phyloP scores from a whole-genome alignment of 441 rosid genomes.

The Geranium incanum region DNA sequence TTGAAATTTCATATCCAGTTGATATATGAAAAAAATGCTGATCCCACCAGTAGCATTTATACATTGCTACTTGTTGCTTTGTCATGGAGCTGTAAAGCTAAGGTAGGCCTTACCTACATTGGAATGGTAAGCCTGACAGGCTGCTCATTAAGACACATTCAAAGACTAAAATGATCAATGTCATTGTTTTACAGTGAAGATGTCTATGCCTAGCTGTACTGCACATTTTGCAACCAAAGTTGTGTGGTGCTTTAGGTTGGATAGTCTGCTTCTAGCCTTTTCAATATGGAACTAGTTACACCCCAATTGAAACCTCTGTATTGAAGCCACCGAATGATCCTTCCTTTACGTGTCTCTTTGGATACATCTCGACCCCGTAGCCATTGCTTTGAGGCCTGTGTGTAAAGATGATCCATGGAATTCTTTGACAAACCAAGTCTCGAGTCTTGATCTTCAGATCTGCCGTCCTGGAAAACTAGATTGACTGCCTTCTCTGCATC shows the following conservation, averaged over 20 bases:
- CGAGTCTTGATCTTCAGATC: conserved; percentile 37
- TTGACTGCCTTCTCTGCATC: conserved; percentile 63
- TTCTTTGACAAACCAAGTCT: conserved; percentile 52
- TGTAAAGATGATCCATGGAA: conserved; percentile 56
- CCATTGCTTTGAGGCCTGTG: conserved; percentile 81
- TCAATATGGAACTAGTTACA: conserved; percentile 45
- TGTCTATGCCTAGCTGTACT: neutral
- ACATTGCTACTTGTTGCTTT: neutral
- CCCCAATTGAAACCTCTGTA: conserved; percentile 84
- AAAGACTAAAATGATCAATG: no score
- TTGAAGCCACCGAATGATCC: conserved; percentile 85
- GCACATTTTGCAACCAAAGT: neutral
- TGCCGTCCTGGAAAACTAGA: conserved; percentile 50
- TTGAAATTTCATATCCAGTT: neutral
- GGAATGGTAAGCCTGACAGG: no score
- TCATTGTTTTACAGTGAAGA: no score
- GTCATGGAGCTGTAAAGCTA: neutral
- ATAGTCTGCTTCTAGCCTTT: conserved; percentile 48
- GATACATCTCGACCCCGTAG: conserved; percentile 50
- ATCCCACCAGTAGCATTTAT: neutral
- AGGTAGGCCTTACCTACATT: no score
- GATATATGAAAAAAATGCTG: neutral
- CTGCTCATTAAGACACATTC: no score
- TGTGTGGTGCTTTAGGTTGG: conserved; percentile 23
- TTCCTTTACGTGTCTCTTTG: conserved; percentile 55